These are phyloP conservation scores for Lactarius quietus DNA, from an alignment of 768 basidiomycete species.

Conservation along the genomic window DNA sequence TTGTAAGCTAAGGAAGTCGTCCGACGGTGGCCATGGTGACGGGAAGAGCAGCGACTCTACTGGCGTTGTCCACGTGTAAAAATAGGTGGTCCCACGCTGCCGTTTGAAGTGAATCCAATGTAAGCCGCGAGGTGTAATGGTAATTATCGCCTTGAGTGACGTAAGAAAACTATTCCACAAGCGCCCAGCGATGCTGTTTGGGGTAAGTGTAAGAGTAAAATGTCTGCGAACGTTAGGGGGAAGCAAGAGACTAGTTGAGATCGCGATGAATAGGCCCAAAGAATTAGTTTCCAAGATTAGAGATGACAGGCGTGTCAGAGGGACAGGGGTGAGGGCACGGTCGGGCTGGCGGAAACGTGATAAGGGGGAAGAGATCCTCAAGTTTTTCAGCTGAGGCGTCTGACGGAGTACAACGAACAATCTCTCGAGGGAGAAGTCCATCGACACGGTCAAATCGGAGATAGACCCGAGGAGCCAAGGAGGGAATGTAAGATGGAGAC, in stretches of 20 bases:
- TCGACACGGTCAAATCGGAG: slow-evolving; percentile 6
- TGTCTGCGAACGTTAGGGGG: slow-evolving; percentile 4
- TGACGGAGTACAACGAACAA: neutral
- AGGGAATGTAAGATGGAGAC: slow-evolving; percentile 8
- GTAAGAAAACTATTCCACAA: slow-evolving; percentile 1
- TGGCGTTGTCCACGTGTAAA: slow-evolving; percentile 1
- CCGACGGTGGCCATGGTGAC: slow-evolving; percentile 3
- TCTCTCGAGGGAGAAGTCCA: slow-evolving; percentile 2
- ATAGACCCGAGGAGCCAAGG: slow-evolving; percentile 4
- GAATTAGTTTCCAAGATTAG: slow-evolving; percentile 8
- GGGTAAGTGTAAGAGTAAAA: neutral
- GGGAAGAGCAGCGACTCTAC: neutral
- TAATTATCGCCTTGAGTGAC: neutral
- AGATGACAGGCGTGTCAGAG: neutral
- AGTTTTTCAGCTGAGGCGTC: slow-evolving; percentile 5
- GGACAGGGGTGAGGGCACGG: neutral
- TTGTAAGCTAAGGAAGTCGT: slow-evolving; percentile 7
- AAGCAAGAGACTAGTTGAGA: neutral
- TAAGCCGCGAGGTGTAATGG: neutral
- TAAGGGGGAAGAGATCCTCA: neutral
- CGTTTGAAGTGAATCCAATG: slow-evolving; percentile 6
- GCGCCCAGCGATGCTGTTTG: neutral
- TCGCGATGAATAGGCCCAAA: neutral
- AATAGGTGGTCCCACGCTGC: neutral
- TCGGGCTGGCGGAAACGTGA: neutral